phyloP scores from a whole-genome alignment of 129 eudicot species.

The Logfia minima region DNA sequence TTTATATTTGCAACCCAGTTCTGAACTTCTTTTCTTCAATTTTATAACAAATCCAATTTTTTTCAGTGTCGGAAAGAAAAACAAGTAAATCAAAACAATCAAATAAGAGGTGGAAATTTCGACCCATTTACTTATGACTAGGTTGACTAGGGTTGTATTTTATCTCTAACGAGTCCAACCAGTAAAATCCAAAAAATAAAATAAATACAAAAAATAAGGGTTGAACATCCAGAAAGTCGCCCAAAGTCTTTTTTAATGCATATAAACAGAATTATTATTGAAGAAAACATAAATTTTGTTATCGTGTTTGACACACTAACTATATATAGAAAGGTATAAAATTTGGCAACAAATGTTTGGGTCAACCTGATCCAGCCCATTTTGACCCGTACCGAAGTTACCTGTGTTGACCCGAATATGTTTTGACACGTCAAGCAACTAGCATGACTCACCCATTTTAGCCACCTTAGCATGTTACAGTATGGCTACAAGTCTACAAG shows the following conservation, averaged over 20 bases:
- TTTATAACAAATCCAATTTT: not conserved
- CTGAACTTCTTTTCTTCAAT: not conserved
- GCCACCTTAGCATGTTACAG: slow-evolving; percentile 2
- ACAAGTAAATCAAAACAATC: not conserved
- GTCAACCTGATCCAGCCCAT: not conserved
- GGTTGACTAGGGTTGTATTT: not conserved
- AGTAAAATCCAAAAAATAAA: not conserved
- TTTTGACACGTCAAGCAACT: not conserved
- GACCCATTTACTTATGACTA: not conserved
- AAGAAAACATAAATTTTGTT: not conserved
- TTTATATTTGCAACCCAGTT: not conserved
- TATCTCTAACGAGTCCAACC: not conserved
- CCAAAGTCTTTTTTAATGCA: not conserved
- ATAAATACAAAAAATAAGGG: not conserved
- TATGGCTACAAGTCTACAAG: not conserved
- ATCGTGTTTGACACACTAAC: not conserved
- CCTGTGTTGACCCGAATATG: not conserved
- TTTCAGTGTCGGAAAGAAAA: not conserved
- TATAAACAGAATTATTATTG: not conserved
- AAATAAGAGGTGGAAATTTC: not conserved
- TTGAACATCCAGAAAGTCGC: not conserved
- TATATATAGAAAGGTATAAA: not conserved
- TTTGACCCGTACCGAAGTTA: not conserved
- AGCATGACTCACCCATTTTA: not conserved
- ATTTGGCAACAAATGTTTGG: not conserved